Evolutionary conservation across 2,329 filamentous ascomycete genomes (phyloP), one percentile per base, ranked within the genome.

Genomic region (Elsinoe fawcettii): DNA sequence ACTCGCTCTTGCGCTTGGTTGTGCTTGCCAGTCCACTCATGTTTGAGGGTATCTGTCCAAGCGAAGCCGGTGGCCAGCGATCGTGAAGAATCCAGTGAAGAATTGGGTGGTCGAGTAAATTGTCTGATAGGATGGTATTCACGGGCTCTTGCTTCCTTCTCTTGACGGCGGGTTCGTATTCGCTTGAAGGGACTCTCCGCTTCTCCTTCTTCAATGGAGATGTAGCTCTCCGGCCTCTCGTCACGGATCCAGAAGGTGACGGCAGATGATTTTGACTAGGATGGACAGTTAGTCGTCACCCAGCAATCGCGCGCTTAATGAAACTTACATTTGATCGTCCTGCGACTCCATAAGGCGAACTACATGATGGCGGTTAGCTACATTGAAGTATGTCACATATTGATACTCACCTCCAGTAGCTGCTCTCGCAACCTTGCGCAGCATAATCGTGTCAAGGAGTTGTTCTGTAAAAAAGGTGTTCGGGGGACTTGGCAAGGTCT

Each of bases 1-100:
- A 55, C 16, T 55, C 34, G 36, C 53, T 55, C 12, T 44, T 44
- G 23, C 53, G 14, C 37, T 55, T 55, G 2, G 41, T 46, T 16
- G 22, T 46, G 22, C 41, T 20, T 14, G 41, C 41, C 18, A 25
- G 18, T 5, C 14, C 22, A 16, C 16, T 25, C 22, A 20, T 46
- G 14, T 5, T 46, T 25, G 41, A 18, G 6, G 41, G 16, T 46
- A 25, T 18, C 22, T 46, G 9, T 25, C 41, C 41, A 46, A 46
- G 41, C 22, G 41, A 46, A 46, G 41, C 22, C 22, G 16, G 22
- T 46, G 41, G 41, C 41, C 41, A 25, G 22, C 8, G 41, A 22
- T 46, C 16, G 22, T 46, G 18, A 46, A 8, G 5, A 6, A 46
- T 46, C 22, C 41, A 20, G 41, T 46, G 41, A 12, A 46, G 20